Percentiles rank a stretch among this genome's conserved stretches.
phyloP scores from a whole-genome alignment of 2,329 filamentous ascomycete genomes.

The Mollisia scopiformis region DNA sequence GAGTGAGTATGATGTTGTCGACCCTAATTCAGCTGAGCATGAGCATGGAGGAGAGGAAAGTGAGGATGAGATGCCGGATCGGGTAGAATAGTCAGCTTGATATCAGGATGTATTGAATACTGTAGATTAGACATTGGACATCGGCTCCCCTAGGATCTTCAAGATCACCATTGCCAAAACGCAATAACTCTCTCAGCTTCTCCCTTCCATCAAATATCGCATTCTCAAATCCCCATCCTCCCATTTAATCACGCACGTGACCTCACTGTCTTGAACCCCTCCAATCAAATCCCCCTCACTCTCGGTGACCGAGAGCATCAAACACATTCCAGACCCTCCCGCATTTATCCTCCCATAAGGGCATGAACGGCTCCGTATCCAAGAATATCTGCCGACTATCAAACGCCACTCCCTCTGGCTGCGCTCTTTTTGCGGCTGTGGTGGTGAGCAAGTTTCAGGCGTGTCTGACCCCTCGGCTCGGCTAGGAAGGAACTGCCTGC shows the following conservation, averaged over 20 bases:
- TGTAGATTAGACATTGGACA: not conserved
- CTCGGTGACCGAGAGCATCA: not conserved
- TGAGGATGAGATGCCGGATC: constrained; percentile 20
- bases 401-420: too few species aligned
- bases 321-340: not conserved
- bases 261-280: too few species aligned
- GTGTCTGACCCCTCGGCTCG: not conserved
- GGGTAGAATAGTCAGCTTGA: constrained; percentile 8
- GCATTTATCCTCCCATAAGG: not conserved
- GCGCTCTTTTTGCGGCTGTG: not conserved
- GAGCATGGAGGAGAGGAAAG: constrained; percentile 21
- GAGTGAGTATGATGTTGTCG: too few species aligned
- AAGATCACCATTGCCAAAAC: not conserved
- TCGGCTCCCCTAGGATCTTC: not conserved
- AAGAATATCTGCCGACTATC: not conserved
- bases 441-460: constrained; percentile 7
- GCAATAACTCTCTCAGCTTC: not conserved
- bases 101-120: not conserved
- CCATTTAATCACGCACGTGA: not conserved
- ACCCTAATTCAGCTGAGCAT: constrained; percentile 5
- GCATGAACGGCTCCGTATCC: not conserved
- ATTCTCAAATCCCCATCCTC: not conserved
- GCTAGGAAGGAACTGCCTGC: too few species aligned
- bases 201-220: not conserved
- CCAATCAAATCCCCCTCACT: not conserved